phyloP scores from a whole-genome alignment of 1,284 basidiomycete species.

The Malassezia caprae region DNA sequence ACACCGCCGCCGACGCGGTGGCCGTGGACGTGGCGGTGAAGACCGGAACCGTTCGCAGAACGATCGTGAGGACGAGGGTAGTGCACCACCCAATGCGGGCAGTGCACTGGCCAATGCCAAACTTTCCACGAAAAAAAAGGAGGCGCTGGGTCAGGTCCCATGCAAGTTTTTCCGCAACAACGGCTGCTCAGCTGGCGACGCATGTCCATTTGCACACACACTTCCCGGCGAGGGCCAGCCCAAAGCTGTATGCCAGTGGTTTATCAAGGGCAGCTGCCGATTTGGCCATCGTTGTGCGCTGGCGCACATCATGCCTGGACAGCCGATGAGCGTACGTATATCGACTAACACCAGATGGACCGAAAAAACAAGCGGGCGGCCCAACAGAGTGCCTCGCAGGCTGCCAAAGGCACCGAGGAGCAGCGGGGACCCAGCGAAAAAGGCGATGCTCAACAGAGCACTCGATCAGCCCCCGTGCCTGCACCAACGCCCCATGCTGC shows the following conservation, averaged over 20 bases:
- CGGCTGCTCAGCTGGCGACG: constrained; percentile 73
- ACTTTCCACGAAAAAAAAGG: constrained; percentile 46
- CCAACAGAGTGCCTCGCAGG: constrained; percentile 52
- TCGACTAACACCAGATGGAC: constrained; percentile 62
- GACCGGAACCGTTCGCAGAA: constrained; percentile 11
- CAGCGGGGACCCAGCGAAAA: background rate
- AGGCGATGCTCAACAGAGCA: background rate
- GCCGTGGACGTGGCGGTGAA: constrained; percentile 16
- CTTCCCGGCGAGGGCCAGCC: constrained; percentile 46
- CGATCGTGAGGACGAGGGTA: constrained; percentile 23
- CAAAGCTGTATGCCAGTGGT: constrained; percentile 92
- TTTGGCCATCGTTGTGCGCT: constrained; percentile 81
- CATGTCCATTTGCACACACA: constrained; percentile 84
- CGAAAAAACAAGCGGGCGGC: constrained; percentile 95
- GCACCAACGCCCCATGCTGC: background rate
- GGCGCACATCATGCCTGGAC: constrained; percentile 84
- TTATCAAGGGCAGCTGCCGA: constrained; percentile 76
- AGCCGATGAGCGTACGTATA: constrained; percentile 53
- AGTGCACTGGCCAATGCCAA: constrained; percentile 43
- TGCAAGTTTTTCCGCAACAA: constrained; percentile 84
- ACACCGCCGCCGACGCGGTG: constrained; percentile 32
- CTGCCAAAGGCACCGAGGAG: background rate
- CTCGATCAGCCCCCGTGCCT: background rate
- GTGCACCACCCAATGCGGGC: constrained; percentile 19
- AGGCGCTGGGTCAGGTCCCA: constrained; percentile 88